Evolutionary conservation across 2,329 filamentous ascomycete genomes (phyloP), one percentile per base, ranked within the genome.

Genomic region (Clonostachys solani): DNA sequence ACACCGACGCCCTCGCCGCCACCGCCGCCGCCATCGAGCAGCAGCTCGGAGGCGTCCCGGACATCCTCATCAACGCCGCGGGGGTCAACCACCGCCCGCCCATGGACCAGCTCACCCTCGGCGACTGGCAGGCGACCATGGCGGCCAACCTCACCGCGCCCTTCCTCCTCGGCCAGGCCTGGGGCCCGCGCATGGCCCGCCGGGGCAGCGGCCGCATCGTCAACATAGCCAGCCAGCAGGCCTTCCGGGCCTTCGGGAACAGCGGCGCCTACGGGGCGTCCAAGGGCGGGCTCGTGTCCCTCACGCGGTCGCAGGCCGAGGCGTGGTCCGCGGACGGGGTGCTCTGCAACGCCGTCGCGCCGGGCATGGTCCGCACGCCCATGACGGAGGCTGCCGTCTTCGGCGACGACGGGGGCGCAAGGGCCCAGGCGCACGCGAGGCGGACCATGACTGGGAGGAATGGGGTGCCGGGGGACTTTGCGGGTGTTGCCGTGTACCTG

Each of bases 301-400:
- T 65, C 6, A 66, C 63, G 3, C 53, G 63, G 1, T 62, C 62
- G 0, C 63, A 66, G 42, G 62, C 63, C 1, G 63, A 65, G 38
- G 63, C 62, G 1, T 66, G 63, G 63, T 65, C 62, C n/a, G 50
- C 46, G 0, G 50, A 52, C 0, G 63, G 63, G 6, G 63, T 66
- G 5, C 29, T 65, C 0, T 65, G 63, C 33, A 66, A 66, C 23
- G 61, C 63, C 0, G 45, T 66, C 10, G 63, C 61, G 1, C 63
- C 63, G 0, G 63, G 61, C 0, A 40, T 65, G 0, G 63, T 65
- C 2, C 52, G 59, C 4, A 65, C 63, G 4, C 53, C 57, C 0
- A 51, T 63, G 52, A 56, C 60, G 1, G 52, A 48, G 2, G 48
- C 42, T 7, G 51, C 60, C 0, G 51, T 63, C 5, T 41, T 41